Percentiles rank a stretch among this genome's conserved stretches.
These are phyloP conservation scores for Tylopilus sp. DNA, from an alignment of 768 basidiomycete genomes.

Conservation along the genomic window DNA sequence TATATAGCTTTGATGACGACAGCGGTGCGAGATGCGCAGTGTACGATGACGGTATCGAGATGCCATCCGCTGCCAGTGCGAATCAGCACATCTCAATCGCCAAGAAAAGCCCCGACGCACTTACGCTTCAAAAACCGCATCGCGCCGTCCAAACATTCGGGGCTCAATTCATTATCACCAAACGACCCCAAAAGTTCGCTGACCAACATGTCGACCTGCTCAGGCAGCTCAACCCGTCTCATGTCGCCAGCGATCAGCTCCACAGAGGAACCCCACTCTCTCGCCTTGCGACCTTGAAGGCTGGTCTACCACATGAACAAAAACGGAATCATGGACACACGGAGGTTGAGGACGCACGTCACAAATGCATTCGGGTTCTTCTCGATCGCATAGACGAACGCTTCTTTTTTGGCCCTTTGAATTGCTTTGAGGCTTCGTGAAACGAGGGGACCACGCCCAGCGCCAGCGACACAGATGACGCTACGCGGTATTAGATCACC, in stretches of 20 bases:
- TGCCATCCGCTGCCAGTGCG: conserved; percentile 65
- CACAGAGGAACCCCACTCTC: conserved; percentile 82
- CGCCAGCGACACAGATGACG: conserved; percentile 87
- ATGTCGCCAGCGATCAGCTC: conserved; percentile 92
- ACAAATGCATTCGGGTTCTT: conserved; percentile 97
- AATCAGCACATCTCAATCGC: conserved; percentile 10
- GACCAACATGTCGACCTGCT: conserved; percentile 88
- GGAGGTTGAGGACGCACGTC: conserved; percentile 61
- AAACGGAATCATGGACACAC: conserved; percentile 5
- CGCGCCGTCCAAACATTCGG: conserved; percentile 96
- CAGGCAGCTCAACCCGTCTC: conserved; percentile 78
- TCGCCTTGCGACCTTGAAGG: conserved; percentile 75
- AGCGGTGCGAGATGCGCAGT: conserved; percentile 92
- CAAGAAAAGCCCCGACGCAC: conserved; percentile 2
- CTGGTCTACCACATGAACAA: conserved; percentile 39
- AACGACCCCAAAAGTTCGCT: conserved; percentile 96
- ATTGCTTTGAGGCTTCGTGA: conserved; percentile 79
- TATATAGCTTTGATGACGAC: conserved; percentile 89
- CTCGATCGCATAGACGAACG: conserved; percentile 82
- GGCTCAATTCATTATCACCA: conserved; percentile 97
- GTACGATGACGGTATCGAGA: conserved; percentile 96
- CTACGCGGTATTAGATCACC: conserved; percentile 39
- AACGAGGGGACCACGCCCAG: conserved; percentile 92
- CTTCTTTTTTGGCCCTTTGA: conserved; percentile 57
- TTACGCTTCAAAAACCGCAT: conserved; percentile 88